phyloP scores from a whole-genome alignment of 2,329 filamentous ascomycete genomes.

The Pseudogymnoascus verrucosus region DNA sequence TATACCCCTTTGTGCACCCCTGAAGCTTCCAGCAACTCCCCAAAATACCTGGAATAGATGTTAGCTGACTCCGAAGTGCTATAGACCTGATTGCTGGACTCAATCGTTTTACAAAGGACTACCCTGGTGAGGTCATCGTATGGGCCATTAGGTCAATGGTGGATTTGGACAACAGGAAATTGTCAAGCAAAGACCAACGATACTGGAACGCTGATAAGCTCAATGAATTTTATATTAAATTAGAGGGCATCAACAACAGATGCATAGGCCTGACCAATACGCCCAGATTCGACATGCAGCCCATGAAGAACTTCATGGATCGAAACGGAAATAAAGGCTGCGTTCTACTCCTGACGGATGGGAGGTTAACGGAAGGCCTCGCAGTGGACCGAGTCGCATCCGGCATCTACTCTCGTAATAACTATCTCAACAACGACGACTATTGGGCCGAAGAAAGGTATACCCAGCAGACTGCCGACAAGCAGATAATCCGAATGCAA shows the following conservation, averaged over 20 bases:
- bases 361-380: neutral
- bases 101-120: neutral
- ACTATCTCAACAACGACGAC: neutral
- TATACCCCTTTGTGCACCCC: conserved; percentile 28
- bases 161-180: neutral
- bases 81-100: neutral
- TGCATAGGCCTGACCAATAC: neutral
- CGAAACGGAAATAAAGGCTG: neutral
- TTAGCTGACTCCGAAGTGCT: neutral
- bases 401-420: neutral
- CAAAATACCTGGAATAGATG: neutral
- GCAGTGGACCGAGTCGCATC: neutral
- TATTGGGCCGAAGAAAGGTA: neutral
- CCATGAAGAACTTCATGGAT: neutral
- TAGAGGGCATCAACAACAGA: neutral
- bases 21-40: conserved; percentile 17
- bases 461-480: neutral
- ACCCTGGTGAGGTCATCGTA: neutral
- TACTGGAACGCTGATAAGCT: neutral
- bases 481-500: neutral
- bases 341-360: neutral
- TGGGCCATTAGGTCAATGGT: neutral
- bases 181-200: neutral
- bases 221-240: neutral
- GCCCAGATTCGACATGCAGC: neutral